Percentiles rank a stretch among this genome's conserved stretches.
Conservation (phyloP, 192 early-diverging fungal species). For the Entomortierella beljakovae region DNA sequence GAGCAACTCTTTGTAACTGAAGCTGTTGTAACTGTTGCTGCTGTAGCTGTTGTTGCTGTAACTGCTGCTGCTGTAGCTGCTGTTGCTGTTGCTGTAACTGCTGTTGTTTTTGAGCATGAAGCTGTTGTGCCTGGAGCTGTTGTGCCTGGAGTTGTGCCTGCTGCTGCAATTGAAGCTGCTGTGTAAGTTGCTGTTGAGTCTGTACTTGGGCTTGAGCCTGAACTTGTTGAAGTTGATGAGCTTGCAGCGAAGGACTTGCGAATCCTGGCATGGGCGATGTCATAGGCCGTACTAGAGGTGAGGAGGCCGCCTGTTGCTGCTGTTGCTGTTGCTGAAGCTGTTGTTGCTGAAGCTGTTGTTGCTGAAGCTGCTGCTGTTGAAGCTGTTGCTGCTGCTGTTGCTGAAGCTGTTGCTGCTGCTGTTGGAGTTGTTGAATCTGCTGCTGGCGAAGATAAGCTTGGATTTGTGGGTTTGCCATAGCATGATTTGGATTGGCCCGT, state of each 20-base stretch:
- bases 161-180: slow-evolving; percentile 35
- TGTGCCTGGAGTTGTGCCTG: slow-evolving; percentile 47
- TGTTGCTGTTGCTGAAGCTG: slow-evolving; percentile 44
- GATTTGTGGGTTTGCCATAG: slow-evolving; percentile 29
- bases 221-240: slow-evolving; percentile 37
- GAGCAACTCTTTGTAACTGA: slow-evolving; percentile 21
- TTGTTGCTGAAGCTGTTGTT: slow-evolving; percentile 20
- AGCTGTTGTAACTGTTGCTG: slow-evolving; percentile 20
- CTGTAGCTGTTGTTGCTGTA: slow-evolving; percentile 25
- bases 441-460: slow-evolving; percentile 19
- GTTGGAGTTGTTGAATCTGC: slow-evolving; percentile 22
- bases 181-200: slow-evolving; percentile 26
- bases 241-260: slow-evolving; percentile 42
- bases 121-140: slow-evolving; percentile 48
- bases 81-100: slow-evolving; percentile 47
- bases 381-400: slow-evolving; percentile 15
- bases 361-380: slow-evolving; percentile 4
- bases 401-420: slow-evolving; percentile 23
- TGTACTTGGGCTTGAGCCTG: slow-evolving; percentile 20
- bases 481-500: slow-evolving; percentile 19
- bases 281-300: slow-evolving; percentile 41
- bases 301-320: slow-evolving; percentile 53
- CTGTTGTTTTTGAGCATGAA: slow-evolving; percentile 52
- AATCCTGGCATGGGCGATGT: slow-evolving; percentile 50
- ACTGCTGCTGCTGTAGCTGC: slow-evolving; percentile 22